These are phyloP conservation scores for Pichia terricola DNA, from an alignment of 1,139 yeast genomes.

Conservation along the genomic window DNA sequence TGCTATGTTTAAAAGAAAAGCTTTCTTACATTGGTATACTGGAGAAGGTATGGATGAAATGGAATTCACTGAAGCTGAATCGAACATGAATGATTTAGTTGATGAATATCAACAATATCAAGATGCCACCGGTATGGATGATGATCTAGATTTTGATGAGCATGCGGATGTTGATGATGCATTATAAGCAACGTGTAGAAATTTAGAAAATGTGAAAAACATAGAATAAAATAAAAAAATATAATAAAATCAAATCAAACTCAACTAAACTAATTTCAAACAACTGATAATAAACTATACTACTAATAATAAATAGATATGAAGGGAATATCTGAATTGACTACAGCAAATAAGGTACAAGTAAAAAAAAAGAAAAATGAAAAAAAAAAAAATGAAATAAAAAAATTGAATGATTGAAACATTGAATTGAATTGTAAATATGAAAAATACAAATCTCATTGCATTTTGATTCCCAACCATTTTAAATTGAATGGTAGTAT, in stretches of 20 bases:
- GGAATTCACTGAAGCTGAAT: slow-evolving; percentile 85
- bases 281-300: slow-evolving; percentile 10
- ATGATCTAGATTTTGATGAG: slow-evolving; percentile 58
- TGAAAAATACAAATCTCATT: too few relatives aligned
- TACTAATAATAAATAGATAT: neutral
- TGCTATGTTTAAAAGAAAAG: slow-evolving; percentile 89
- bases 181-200: slow-evolving; percentile 9
- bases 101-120: slow-evolving; percentile 90
- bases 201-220: neutral
- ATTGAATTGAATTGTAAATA: too few relatives aligned
- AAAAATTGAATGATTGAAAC: too few relatives aligned
- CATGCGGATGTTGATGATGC: slow-evolving; percentile 49
- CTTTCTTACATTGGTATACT: slow-evolving; percentile 93
- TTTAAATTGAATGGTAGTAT: too few relatives aligned
- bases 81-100: slow-evolving; percentile 79
- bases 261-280: neutral
- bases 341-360: too few relatives aligned
- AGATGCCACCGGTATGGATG: slow-evolving; percentile 70
- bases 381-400: too few relatives aligned
- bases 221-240: too few relatives aligned
- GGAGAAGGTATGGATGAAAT: slow-evolving; percentile 93
- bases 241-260: too few relatives aligned
- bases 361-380: too few relatives aligned
- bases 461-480: too few relatives aligned
- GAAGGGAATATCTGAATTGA: too few relatives aligned